phyloP scores from a whole-genome alignment of 805 yeast species.

The Tetrapisispora fleetii region DNA sequence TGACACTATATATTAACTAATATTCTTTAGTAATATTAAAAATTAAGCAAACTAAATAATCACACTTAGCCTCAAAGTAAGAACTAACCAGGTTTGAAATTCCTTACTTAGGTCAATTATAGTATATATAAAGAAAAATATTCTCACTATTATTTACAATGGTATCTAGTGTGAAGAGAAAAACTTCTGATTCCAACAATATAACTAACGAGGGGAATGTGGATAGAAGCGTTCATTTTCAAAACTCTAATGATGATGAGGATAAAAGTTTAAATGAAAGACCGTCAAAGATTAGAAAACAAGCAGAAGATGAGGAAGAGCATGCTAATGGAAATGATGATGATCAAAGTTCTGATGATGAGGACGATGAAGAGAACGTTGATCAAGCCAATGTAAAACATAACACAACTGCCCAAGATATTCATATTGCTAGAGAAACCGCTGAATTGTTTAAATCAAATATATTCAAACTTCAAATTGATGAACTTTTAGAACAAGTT shows the following conservation, averaged over 20 bases:
- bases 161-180: background rate
- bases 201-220: conserved; percentile 2
- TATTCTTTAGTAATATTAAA: too few species aligned
- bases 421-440: conserved; percentile 86
- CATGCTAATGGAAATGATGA: conserved; percentile 18
- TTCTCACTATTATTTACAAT: background rate
- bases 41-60: too few species aligned
- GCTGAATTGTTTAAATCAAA: conserved; percentile 91
- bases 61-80: too few species aligned
- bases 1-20: too few species aligned
- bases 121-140: too few species aligned
- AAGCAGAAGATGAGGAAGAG: conserved; percentile 18
- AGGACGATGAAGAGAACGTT: conserved; percentile 1
- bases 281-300: conserved; percentile 2
- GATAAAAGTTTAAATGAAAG: background rate
- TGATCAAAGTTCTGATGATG: conserved; percentile 9
- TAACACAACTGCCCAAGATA: conserved; percentile 49
- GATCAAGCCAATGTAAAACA: conserved; percentile 4
- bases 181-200: conserved; percentile 8
- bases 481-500: conserved; percentile 77
- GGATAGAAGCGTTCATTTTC: conserved; percentile 1
- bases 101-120: too few species aligned
- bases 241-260: background rate
- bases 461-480: conserved; percentile 90
- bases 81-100: too few species aligned